Evolutionary conservation across 257 asterid species (phyloP).

Genomic region (Mentha longifolia): DNA sequence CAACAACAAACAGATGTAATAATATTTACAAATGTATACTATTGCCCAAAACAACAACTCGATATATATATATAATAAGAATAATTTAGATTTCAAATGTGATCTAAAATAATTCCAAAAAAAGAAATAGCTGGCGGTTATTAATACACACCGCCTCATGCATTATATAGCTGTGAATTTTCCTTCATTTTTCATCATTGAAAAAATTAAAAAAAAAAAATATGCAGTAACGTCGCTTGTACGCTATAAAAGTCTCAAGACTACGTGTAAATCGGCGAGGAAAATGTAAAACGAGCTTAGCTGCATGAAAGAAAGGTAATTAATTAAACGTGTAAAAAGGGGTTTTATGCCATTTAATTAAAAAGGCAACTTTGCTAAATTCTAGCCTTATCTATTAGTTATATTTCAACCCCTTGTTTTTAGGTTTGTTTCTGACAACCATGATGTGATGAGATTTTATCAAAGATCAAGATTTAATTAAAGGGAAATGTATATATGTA

Average conservation of each 20-base stretch:
- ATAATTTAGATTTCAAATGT: background rate
- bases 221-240: slow-evolving; percentile 37
- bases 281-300: slow-evolving; percentile 14
- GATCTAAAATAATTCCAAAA: slow-evolving; percentile 15
- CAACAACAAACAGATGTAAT: background rate
- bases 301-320: slow-evolving; percentile 35
- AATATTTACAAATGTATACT: background rate
- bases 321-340: slow-evolving; percentile 23
- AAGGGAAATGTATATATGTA: slow-evolving; percentile 17
- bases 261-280: slow-evolving; percentile 31
- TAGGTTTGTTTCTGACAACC: slow-evolving; percentile 13
- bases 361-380: slow-evolving; percentile 19
- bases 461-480: background rate
- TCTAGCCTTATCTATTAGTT: slow-evolving; percentile 24
- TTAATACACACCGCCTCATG: slow-evolving; percentile 34
- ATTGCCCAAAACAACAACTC: background rate
- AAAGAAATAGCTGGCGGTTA: slow-evolving; percentile 30
- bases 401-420: slow-evolving; percentile 18
- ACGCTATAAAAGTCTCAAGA: slow-evolving; percentile 38
- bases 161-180: slow-evolving; percentile 17
- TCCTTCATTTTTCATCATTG: background rate
- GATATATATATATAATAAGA: slow-evolving; percentile 17
- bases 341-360: slow-evolving; percentile 27
- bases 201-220: background rate
- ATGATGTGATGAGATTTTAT: slow-evolving; percentile 4